Conservation (phyloP, 2,329 filamentous ascomycete genomes). For the Trichophyton schoenleinii region DNA sequence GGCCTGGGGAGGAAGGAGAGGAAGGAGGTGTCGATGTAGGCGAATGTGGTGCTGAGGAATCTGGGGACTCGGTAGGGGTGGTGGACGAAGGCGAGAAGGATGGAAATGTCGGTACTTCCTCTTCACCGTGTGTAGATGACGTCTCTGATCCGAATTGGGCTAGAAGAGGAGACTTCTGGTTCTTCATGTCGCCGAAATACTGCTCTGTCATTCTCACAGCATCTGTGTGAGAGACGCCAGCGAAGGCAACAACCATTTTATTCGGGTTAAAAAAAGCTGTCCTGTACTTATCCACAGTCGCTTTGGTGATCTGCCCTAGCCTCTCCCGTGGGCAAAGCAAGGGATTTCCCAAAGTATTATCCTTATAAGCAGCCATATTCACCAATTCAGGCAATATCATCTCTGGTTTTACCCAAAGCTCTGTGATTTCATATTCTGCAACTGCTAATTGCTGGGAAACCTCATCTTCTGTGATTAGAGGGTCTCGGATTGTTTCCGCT, state of each 20-base stretch:
- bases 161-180: constrained; percentile 36
- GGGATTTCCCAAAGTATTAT: constrained; percentile 91
- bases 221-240: constrained; percentile 69
- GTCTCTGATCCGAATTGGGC: constrained; percentile 49
- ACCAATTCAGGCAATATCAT: constrained; percentile 90
- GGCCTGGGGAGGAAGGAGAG: constrained; percentile 35
- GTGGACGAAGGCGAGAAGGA: constrained; percentile 25
- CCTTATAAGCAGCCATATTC: constrained; percentile 88
- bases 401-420: constrained; percentile 97
- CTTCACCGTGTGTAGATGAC: constrained; percentile 21
- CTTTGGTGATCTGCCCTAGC: constrained; percentile 58
- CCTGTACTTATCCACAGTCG: constrained; percentile 65
- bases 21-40: constrained; percentile 19
- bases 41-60: constrained; percentile 18
- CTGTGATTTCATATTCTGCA: constrained; percentile 86
- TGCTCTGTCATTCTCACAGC: constrained; percentile 69
- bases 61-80: constrained; percentile 25
- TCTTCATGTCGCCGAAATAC: constrained; percentile 84
- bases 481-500: constrained; percentile 85
- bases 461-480: constrained; percentile 72
- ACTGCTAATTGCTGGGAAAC: constrained; percentile 78
- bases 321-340: constrained; percentile 80
- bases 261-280: constrained; percentile 78
- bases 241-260: constrained; percentile 87
- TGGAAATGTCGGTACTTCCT: constrained; percentile 25